Evolutionary conservation across 306 rosid species (phyloP), one percentile per base, ranked within the genome.

Genomic region (Ochetophila trinervis): DNA sequence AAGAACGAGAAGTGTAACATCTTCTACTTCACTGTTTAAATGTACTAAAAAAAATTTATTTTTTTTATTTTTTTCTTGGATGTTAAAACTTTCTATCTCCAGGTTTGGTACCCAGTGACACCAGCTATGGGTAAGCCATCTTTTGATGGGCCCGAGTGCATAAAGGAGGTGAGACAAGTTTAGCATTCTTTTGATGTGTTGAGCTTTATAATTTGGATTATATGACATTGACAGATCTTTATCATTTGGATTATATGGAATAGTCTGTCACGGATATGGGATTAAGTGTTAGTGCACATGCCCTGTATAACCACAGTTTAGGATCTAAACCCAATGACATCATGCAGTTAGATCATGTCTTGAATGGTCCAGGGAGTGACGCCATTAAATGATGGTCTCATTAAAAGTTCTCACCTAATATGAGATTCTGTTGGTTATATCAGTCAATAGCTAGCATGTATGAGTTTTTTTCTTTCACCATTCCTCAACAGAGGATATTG

Each of bases 51-150:
- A n/a, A n/a, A n/a, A n/a, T n/a, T n/a, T n/a, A n/a, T n/a, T n/a
- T n/a, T n/a, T n/a, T 27, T 57, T 37, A n/a, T 58, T 13, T 42
- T 13, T 42, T 62, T 68, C 5, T 51, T 57, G 54, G 47, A 36
- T 72, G 30, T 55, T 47, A 54, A 68, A 53, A 23, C 0, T 5
- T 55, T 47, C 18, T 12, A 61, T 80, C 63, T 62, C 36, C 64
- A 93, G 97, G 89, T 65, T 3, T 85, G 97, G 98, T 79, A 89
- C 67, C 98, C 98, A 12, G 97, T 89, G 48, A 84, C 95, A 47
- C 73, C 90, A 61, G 85, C 87, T 47, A 84, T 93, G 96, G 96
- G 95, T 16, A 92, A 92, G 79, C 40, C 87, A 12, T 86, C 98
- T 57, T 87, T 87, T 79, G 84, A 87, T 64, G 98, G 91, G 19